A percentile compares a stretch with the other conserved stretches of the same genome.
Conservation (phyloP, 192 early-diverging fungal species). For the Chytriomyces hyalinus region DNA sequence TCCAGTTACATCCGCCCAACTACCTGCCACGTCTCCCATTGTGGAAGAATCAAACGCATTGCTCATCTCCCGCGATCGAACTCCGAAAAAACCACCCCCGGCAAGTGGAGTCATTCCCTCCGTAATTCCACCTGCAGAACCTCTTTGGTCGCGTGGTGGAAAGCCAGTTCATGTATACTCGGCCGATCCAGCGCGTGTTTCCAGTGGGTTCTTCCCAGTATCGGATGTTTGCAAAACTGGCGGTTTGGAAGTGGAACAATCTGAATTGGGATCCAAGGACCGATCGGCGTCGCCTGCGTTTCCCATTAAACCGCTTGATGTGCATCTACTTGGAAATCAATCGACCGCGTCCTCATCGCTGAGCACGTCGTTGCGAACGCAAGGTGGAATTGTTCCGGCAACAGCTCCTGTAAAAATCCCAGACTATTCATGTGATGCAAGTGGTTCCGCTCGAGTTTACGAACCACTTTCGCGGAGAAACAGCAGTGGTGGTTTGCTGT, state of each 20-base stretch:
- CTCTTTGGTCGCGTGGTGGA: too few relatives aligned
- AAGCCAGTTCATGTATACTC: background rate
- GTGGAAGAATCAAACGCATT: constrained; percentile 5
- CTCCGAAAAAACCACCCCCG: background rate
- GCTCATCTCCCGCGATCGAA: background rate
- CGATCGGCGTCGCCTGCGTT: background rate
- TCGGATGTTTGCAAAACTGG: background rate
- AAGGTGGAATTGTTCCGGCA: background rate
- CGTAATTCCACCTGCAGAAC: background rate
- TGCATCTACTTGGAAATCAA: background rate
- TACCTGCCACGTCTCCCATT: background rate
- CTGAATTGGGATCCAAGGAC: background rate
- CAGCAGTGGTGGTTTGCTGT: constrained; percentile 5
- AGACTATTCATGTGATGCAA: background rate
- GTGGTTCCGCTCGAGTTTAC: background rate
- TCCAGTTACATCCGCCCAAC: background rate
- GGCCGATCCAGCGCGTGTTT: constrained; percentile 23
- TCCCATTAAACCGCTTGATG: background rate
- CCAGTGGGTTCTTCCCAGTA: constrained; percentile 32
- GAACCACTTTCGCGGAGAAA: constrained; percentile 3
- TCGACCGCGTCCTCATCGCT: constrained; percentile 1
- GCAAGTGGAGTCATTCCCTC: background rate
- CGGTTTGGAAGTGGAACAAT: background rate
- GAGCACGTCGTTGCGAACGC: constrained; percentile 15
- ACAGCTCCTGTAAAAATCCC: too few relatives aligned